Base-by-base conservation (phyloP, 805 yeast genomes). In the Jamesozyma gamospora region DNA sequence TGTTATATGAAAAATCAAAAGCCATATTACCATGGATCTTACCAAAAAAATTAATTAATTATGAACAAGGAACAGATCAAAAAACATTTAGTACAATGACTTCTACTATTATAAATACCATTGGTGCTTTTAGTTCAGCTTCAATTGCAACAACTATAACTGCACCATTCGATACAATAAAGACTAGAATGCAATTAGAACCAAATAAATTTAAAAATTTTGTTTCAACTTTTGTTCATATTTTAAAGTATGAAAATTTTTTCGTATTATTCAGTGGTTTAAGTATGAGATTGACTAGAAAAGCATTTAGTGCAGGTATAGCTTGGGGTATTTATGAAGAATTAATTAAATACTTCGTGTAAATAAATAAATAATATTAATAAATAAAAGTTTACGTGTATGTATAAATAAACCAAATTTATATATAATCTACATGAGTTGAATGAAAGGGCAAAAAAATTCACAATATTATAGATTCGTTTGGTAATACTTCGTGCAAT, bases 291-390 rank as follows among this genome's bases (percentile, higher is more conserved):
- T 68, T 92, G 36, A 70, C 81, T 4, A 70, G 97, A 50, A 92
- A 92, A 62, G 95, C 90, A 0, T 59, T 84, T 35, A 82, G 95
- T 60, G 90, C 96, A 0, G 96, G 95, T 1, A 86, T 92, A 44
- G 87, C 95, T 36, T 92, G 98, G 98, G 85, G 95, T 43, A 79
- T 92, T 18, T 92, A 90, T 58, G 98, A 92, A 60, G 96, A 92
- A 56, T 63, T 90, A 40, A 73, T 90, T 30, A 69, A 67, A 51
- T 46, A 47, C 28, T 52, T 58, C 41, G 45, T 51, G 47, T 50
- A 42, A 39, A 40, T 31, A 40, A 35, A 17, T 24, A 21, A 21
- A 14, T 14, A 31, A 31, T 31, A 16, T 6, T 4, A 16, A 31
- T 31, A 11, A 31, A 16, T 18, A 16, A 10, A 14, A 10, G 5